Percentiles rank a stretch among this genome's conserved stretches.
Conservation (phyloP, 2,329 filamentous ascomycete genomes). For the Diaporthe ilicicola region DNA sequence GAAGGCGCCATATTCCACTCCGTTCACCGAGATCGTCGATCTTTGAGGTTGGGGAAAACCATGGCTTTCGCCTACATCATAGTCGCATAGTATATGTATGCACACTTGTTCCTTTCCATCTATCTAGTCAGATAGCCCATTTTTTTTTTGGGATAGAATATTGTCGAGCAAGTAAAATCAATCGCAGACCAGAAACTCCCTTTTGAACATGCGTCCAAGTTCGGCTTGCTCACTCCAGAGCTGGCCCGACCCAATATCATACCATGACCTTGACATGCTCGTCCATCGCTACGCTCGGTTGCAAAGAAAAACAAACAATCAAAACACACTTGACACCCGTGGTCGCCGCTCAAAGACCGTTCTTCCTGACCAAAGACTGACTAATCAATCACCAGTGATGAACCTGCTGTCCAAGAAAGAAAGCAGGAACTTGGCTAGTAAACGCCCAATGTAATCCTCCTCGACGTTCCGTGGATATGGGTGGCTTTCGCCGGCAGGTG, state of each 20-base stretch:
- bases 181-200: slow-evolving; percentile 1
- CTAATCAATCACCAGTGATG: slow-evolving; percentile 50
- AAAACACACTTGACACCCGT: background rate
- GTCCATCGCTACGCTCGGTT: background rate
- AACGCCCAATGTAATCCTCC: slow-evolving; percentile 60
- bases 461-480: slow-evolving; percentile 58
- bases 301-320: background rate
- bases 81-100: background rate
- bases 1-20: slow-evolving; percentile 87
- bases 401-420: slow-evolving; percentile 61
- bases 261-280: background rate
- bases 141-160: background rate
- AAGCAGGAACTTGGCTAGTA: slow-evolving; percentile 62
- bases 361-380: background rate
- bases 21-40: slow-evolving; percentile 92
- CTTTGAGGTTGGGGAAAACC: slow-evolving; percentile 92
- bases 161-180: background rate
- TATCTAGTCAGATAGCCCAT: slow-evolving; percentile 2
- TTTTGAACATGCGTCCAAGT: background rate
- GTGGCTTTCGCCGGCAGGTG: slow-evolving; percentile 52
- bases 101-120: slow-evolving; percentile 1
- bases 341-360: background rate
- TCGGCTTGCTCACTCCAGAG: background rate
- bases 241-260: background rate
- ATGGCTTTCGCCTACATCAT: slow-evolving; percentile 77